Conservation (phyloP, 23 red algal genomes). For the Gracilaria gracilis region DNA sequence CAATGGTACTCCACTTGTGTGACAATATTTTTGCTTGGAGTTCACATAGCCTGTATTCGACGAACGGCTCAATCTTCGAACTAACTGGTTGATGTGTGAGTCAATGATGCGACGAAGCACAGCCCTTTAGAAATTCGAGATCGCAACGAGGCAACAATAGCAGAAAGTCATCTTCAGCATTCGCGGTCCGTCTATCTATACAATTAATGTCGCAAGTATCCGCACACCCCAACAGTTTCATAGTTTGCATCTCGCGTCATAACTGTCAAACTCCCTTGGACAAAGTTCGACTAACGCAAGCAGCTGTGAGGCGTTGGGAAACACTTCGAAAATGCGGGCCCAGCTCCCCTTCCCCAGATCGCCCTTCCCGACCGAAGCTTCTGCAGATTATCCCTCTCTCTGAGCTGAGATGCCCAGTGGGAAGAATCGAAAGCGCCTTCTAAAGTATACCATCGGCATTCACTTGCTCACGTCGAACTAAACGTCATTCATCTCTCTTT, state of each 20-base stretch:
- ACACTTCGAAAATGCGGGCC: neutral
- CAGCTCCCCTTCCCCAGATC: neutral
- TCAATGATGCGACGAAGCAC: too few relatives aligned
- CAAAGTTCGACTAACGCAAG: constrained; percentile 64
- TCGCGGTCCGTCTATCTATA: neutral
- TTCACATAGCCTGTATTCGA: too few relatives aligned
- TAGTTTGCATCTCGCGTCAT: constrained; percentile 51
- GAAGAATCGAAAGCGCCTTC: constrained; percentile 33
- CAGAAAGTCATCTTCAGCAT: neutral
- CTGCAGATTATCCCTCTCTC: constrained; percentile 51
- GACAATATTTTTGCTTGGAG: too few relatives aligned
- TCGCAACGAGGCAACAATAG: neutral
- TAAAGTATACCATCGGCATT: constrained; percentile 76
- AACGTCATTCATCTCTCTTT: constrained; percentile 83
- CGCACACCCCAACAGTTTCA: constrained; percentile 7
- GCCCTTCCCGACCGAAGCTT: constrained; percentile 36
- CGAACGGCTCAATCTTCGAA: too few relatives aligned
- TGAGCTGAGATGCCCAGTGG: constrained; percentile 52
- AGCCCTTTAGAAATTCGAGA: neutral
- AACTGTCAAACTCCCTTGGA: constrained; percentile 38
- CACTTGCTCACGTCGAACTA: constrained; percentile 83
- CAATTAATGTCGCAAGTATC: neutral
- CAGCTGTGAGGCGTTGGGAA: constrained; percentile 36
- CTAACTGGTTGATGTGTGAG: too few relatives aligned
- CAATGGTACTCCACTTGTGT: too few relatives aligned